Evolutionary conservation across 345 rosid species (phyloP), one percentile per base, ranked within the genome.

Genomic region (Brassica cretica): DNA sequence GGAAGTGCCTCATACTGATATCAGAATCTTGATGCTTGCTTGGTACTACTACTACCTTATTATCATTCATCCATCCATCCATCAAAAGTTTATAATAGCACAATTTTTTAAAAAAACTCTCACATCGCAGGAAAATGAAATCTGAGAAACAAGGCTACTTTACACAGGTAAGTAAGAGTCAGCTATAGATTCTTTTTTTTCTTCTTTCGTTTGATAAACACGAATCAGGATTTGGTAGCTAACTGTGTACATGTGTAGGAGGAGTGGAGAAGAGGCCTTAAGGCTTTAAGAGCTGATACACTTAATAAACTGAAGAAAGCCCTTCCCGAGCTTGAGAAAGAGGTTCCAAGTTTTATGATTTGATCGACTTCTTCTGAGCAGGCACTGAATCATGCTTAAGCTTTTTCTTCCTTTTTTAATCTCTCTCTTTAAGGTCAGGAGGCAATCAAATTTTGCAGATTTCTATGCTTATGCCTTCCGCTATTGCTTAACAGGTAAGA

Each of bases 91-190:
- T 30, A 70, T 76, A 25, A 25, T 55, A 25, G 39, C 72, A 66
- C 25, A 5, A 8, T 66, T 61, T 63, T 15, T 30, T n/a, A n/a
- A 25, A 25, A 7, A 19, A 73, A 27, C 60, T 66, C 76, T 46
- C 15, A 19, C 35, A 5, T 81, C 0, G 24, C 89, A 95, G 99
- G 99, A 95, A 91, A 82, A 93, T 95, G 99, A 90, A 88, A 84
- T 84, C 97, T 53, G 98, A 93, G 85, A 95, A 89, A 83, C 99
- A 93, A 70, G 99, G 97, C 72, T 95, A 95, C 85, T 95, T 95
- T 73, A 95, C 96, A 39, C 74, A 88, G 90, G 29, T 53, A 2
- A 41, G 61, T 19, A 46, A 41, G 61, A 46, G 5, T 4, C 3
- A 56, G 81, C 33, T 51, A 21, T 62, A 66, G 30, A 72, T 66